Conservation (phyloP, 2,329 filamentous ascomycete genomes). For the Calonectria ilicicola region DNA sequence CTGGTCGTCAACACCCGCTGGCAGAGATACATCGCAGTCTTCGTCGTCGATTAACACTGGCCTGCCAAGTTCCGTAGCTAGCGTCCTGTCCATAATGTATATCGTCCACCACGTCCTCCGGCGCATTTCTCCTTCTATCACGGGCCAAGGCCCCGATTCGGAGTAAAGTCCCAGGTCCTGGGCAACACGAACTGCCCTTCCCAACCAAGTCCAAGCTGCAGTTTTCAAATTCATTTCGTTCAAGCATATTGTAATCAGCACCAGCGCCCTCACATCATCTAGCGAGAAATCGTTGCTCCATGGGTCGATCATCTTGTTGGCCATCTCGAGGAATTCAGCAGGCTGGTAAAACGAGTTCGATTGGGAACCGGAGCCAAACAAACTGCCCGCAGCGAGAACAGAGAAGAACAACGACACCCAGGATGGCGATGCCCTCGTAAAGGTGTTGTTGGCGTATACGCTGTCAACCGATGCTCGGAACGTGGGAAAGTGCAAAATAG, state of each 20-base stretch:
- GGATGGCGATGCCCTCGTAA: slow-evolving; percentile 69
- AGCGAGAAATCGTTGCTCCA: slow-evolving; percentile 84
- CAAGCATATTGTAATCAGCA: slow-evolving; percentile 83
- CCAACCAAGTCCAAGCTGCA: slow-evolving; percentile 88
- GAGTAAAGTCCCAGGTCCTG: slow-evolving; percentile 87
- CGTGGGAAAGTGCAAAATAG: slow-evolving; percentile 88
- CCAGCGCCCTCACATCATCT: slow-evolving; percentile 78
- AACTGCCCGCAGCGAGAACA: slow-evolving; percentile 83
- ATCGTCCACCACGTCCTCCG: slow-evolving; percentile 94
- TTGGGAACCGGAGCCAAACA: slow-evolving; percentile 72
- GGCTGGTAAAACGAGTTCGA: slow-evolving; percentile 66
- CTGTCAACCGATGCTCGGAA: slow-evolving; percentile 82
- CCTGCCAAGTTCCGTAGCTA: slow-evolving; percentile 83
- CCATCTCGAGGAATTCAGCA: slow-evolving; percentile 77
- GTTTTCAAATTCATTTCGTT: slow-evolving; percentile 89
- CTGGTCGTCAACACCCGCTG: slow-evolving; percentile 84
- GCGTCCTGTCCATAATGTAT: slow-evolving; percentile 86
- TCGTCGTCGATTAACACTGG: slow-evolving; percentile 87
- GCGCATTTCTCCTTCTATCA: slow-evolving; percentile 86
- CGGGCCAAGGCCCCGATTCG: slow-evolving; percentile 78
- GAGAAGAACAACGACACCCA: slow-evolving; percentile 87
- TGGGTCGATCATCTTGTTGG: slow-evolving; percentile 78
- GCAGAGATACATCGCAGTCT: slow-evolving; percentile 87
- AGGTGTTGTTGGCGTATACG: slow-evolving; percentile 74
- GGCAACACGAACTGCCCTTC: slow-evolving; percentile 80